phyloP scores from a whole-genome alignment of 2,329 filamentous ascomycete species.

The Mycosphaerella arachidis region DNA sequence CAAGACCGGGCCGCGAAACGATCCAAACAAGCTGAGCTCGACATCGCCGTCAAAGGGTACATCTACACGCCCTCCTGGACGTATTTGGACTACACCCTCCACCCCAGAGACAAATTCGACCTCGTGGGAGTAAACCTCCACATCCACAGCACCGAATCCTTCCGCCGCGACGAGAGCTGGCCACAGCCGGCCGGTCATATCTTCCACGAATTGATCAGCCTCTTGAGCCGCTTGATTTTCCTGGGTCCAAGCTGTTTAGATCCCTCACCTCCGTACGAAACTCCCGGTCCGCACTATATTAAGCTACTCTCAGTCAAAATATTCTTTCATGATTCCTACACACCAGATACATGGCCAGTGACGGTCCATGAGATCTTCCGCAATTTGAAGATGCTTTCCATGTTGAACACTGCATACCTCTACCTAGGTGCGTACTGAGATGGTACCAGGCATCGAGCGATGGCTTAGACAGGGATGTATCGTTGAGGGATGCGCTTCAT shows the following conservation, averaged over 20 bases:
- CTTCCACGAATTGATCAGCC: constrained; percentile 17
- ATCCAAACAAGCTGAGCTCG: constrained; percentile 14
- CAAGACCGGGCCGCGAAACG: neutral
- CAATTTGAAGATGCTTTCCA: constrained; percentile 17
- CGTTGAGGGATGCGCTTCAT: too few relatives aligned
- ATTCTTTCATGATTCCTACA: constrained; percentile 23
- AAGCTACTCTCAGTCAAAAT: constrained; percentile 18
- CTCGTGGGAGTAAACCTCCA: constrained; percentile 17
- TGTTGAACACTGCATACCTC: constrained; percentile 14
- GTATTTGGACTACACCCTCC: constrained; percentile 13
- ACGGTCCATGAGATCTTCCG: constrained; percentile 18
- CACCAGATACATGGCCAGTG: constrained; percentile 18
- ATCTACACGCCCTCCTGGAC: constrained; percentile 25
- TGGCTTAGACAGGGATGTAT: too few relatives aligned
- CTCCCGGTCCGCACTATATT: constrained; percentile 14
- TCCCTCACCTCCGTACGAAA: constrained; percentile 3
- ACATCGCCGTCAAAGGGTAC: constrained; percentile 23
- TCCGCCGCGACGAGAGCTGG: constrained; percentile 19
- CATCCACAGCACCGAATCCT: constrained; percentile 26
- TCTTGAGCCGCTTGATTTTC: constrained; percentile 23
- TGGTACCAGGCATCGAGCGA: too few relatives aligned
- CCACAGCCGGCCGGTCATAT: constrained; percentile 16
- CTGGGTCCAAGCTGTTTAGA: constrained; percentile 19
- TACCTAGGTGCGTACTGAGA: constrained; percentile 2
- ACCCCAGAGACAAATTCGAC: constrained; percentile 10